Percentiles rank a stretch among this genome's conserved stretches.
Evolutionary conservation across 2,329 filamentous ascomycete species (phyloP).

Genomic region (Aaosphaeria pasadenensis): DNA sequence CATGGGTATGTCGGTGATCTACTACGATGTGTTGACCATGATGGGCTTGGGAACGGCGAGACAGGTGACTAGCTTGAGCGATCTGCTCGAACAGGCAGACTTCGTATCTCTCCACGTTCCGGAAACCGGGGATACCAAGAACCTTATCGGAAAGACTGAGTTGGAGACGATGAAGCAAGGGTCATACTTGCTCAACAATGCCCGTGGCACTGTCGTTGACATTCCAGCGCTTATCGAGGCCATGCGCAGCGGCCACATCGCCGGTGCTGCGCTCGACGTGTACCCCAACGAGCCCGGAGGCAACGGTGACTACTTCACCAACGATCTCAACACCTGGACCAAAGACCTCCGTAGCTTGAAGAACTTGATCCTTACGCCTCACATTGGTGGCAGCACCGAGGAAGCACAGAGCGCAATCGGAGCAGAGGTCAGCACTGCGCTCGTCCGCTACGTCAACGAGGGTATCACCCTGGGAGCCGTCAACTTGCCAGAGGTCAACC

Average conservation of each 20-base stretch:
- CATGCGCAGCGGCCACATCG: conserved; percentile 81
- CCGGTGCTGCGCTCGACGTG: conserved; percentile 93
- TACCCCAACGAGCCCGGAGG: conserved; percentile 91
- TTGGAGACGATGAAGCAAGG: conserved; percentile 89
- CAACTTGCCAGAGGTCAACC: conserved; percentile 91
- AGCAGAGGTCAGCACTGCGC: conserved; percentile 81
- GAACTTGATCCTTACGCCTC: conserved; percentile 93
- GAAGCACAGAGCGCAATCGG: conserved; percentile 97
- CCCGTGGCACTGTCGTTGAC: conserved; percentile 88
- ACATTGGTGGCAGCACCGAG: conserved; percentile 96
- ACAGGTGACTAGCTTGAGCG: conserved; percentile 76
- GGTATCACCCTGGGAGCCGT: conserved; percentile 88
- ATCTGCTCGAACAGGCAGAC: conserved; percentile 75
- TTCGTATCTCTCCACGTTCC: conserved; percentile 96
- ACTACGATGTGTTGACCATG: conserved; percentile 90
- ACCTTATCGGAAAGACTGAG: conserved; percentile 80
- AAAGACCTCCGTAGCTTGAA: conserved; percentile 80
- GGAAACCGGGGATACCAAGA: conserved; percentile 86
- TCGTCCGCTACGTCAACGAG: conserved; percentile 94
- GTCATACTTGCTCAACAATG: conserved; percentile 93
- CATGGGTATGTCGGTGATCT: conserved; percentile 98
- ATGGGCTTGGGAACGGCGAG: conserved; percentile 89
- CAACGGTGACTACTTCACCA: conserved; percentile 94
- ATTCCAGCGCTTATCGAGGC: conserved; percentile 88
- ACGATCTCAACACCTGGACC: conserved; percentile 76